Evolutionary conservation across 768 basidiomycete genomes (phyloP).

Genomic region (Macrolepiota dolichaula): DNA sequence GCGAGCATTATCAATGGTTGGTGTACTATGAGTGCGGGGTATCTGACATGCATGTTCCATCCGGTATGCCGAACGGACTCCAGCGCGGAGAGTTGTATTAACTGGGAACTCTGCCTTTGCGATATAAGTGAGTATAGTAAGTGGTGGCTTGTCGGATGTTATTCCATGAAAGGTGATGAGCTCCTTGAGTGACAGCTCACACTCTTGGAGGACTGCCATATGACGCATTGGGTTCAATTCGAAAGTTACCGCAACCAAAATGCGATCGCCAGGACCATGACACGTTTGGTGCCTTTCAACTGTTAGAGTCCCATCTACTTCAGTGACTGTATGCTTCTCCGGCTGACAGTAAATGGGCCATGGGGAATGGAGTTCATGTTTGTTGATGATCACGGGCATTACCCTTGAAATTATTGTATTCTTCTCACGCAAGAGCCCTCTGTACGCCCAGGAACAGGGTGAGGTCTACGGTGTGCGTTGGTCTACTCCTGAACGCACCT

Average conservation of each 20-base stretch:
- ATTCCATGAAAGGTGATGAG: slow-evolving; percentile 53
- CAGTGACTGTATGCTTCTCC: slow-evolving; percentile 60
- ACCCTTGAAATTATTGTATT: slow-evolving; percentile 64
- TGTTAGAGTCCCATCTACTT: slow-evolving; percentile 70
- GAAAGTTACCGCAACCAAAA: slow-evolving; percentile 67
- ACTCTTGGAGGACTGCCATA: slow-evolving; percentile 74
- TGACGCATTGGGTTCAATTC: slow-evolving; percentile 60
- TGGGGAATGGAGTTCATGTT: slow-evolving; percentile 89
- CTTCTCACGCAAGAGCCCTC: slow-evolving; percentile 80
- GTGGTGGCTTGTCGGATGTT: slow-evolving; percentile 57
- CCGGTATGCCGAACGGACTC: slow-evolving; percentile 52
- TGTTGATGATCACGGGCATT: slow-evolving; percentile 81
- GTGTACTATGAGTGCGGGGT: slow-evolving; percentile 70
- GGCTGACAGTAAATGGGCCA: slow-evolving; percentile 89
- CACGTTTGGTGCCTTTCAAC: slow-evolving; percentile 77
- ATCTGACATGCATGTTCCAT: slow-evolving; percentile 72
- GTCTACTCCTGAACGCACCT: slow-evolving; percentile 43
- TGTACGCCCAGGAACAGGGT: slow-evolving; percentile 21
- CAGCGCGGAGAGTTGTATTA: slow-evolving; percentile 69
- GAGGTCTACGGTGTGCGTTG: background rate
- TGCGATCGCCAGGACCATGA: slow-evolving; percentile 82
- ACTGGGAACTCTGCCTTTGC: slow-evolving; percentile 71
- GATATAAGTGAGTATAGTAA: slow-evolving; percentile 49
- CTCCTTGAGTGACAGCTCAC: slow-evolving; percentile 79
- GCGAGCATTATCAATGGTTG: slow-evolving; percentile 75